A percentile compares a stretch with the other conserved stretches of the same genome.
Evolutionary conservation across 2,329 filamentous ascomycete species (phyloP).

Genomic region (Diaporthe eres): DNA sequence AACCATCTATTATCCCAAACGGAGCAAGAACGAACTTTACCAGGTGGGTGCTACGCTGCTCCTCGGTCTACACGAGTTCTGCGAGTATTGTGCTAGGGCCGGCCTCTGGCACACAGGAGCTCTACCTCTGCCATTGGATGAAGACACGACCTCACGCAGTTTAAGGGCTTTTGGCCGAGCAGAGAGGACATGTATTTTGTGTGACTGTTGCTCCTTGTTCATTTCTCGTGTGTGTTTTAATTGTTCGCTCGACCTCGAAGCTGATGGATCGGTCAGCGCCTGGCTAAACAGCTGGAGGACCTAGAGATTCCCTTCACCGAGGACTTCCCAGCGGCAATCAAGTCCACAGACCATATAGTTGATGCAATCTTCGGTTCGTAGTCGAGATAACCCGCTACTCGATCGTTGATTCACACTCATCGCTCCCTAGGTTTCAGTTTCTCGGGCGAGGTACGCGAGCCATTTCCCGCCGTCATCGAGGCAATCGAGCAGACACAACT

Average conservation of each 20-base stretch:
- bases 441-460: constrained; percentile 90
- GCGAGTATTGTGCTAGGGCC: neutral
- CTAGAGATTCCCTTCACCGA: constrained; percentile 86
- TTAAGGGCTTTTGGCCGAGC: neutral
- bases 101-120: neutral
- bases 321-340: constrained; percentile 79
- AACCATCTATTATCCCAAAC: constrained; percentile 92
- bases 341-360: constrained; percentile 82
- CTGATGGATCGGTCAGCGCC: constrained; percentile 69
- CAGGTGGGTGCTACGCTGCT: constrained; percentile 66
- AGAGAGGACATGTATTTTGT: neutral
- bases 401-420: constrained; percentile 28
- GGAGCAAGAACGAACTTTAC: constrained; percentile 91
- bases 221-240: constrained; percentile 33
- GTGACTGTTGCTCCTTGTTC: constrained; percentile 37
- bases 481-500: constrained; percentile 80
- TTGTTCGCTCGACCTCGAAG: constrained; percentile 43
- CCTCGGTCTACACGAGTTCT: neutral
- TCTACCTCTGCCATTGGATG: neutral
- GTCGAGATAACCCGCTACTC: constrained; percentile 18
- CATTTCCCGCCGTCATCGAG: constrained; percentile 86
- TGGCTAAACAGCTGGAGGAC: constrained; percentile 87
- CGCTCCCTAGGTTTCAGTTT: constrained; percentile 84
- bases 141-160: neutral
- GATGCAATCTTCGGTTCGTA: constrained; percentile 92